Percentiles rank a stretch among this genome's conserved stretches.
These are phyloP conservation scores for Beta macrorhiza DNA, from an alignment of 179 eudicot species.

Conservation along the genomic window DNA sequence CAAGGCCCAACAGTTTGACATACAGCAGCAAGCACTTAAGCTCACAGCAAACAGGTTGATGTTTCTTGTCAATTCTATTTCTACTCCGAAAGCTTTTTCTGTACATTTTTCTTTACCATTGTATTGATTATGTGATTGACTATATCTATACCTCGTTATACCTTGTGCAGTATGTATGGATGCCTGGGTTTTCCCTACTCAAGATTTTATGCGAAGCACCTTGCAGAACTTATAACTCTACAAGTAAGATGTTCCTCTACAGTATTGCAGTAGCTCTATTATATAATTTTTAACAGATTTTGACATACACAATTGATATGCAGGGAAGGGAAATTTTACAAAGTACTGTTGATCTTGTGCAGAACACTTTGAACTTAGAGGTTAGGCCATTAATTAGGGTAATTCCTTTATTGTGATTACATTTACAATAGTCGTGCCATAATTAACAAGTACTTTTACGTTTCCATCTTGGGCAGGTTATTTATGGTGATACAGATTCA, in stretches of 20 bases:
- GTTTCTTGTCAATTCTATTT: conserved; percentile 20
- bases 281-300: conserved; percentile 10
- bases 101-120: neutral
- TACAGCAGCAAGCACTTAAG: conserved; percentile 95
- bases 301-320: conserved; percentile 18
- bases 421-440: neutral
- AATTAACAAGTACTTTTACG: neutral
- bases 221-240: conserved; percentile 84
- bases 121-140: neutral
- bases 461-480: conserved; percentile 58
- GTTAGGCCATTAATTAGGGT: conserved; percentile 35
- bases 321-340: conserved; percentile 98
- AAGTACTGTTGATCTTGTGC: conserved; percentile 93
- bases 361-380: conserved; percentile 80
- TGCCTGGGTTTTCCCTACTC: conserved; percentile 93
- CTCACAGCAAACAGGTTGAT: conserved; percentile 93
- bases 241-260: conserved; percentile 43
- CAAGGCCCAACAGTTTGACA: conserved; percentile 75
- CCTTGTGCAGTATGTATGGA: conserved; percentile 85
- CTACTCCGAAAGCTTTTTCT: neutral
- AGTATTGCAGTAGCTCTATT: neutral
- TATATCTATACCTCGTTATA: conserved; percentile 1
- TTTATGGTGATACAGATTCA: conserved; percentile 98
- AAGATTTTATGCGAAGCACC: conserved; percentile 93
- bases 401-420: neutral